phyloP scores from a whole-genome alignment of 2,329 filamentous ascomycete genomes.

The Alternaria arbusti region DNA sequence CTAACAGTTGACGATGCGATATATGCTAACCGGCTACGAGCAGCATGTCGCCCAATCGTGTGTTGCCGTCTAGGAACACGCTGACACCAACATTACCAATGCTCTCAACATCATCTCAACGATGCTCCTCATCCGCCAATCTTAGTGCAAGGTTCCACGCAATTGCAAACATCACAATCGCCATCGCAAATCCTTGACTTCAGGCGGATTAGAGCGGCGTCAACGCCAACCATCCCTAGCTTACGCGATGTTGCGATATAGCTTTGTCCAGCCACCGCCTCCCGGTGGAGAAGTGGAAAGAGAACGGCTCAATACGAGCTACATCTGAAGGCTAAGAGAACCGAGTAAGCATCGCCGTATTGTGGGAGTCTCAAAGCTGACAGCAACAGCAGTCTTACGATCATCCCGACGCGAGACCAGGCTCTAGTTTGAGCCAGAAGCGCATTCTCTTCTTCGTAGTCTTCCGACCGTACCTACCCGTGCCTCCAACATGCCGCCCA shows the following conservation, averaged over 20 bases:
- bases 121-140: background rate
- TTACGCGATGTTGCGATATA: background rate
- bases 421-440: background rate
- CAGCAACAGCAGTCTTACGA: too few species aligned
- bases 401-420: background rate
- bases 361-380: background rate
- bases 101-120: background rate
- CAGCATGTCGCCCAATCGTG: background rate
- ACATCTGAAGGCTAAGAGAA: background rate
- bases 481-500: background rate
- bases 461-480: background rate
- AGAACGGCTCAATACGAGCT: background rate
- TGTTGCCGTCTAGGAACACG: background rate
- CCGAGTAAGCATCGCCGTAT: background rate
- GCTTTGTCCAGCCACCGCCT: background rate
- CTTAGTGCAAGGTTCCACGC: too few species aligned
- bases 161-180: too few species aligned
- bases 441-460: background rate
- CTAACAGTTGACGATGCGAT: background rate
- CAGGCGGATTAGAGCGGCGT: background rate
- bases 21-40: background rate
- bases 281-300: background rate
- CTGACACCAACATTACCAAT: background rate
- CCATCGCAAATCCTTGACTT: accelerated
- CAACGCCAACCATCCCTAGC: background rate